Base-by-base conservation (phyloP, 441 rosid genomes). In the Gossypium trilobum region DNA sequence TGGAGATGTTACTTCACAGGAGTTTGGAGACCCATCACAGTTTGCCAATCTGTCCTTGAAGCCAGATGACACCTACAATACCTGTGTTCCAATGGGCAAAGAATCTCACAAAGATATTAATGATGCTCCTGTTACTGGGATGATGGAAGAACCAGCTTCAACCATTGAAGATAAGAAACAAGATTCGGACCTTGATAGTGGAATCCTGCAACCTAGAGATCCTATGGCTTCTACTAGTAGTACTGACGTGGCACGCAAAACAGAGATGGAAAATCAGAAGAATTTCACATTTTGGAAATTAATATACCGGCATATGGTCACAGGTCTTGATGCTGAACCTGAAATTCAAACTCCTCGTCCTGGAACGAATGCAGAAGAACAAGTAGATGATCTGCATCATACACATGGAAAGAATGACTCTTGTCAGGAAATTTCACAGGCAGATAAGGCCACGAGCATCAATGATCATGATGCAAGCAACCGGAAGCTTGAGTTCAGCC, bases 231-330 rank as follows among this genome's bases (percentile, higher is more conserved):
- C 79, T 55, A 55, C 75, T 51, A 60, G 4, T 48, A 57, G 50
- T 39, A 27, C 42, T 31, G 72, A 71, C 48, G 75, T 4, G 68
- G 42, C 59, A 23, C 20, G 20, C 17, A 73, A 58, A 56, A 31
- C 63, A 5, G 79, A 77, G 14, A 60, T 31, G 68, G 89, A 79
- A 74, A 77, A 78, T 71, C 80, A 75, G 59, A 84, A 78, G 61
- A 79, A 80, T 17, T 52, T 57, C 36, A 74, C 77, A 51, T 58
- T 85, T 69, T 84, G 87, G 95, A 61, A 67, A 66, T 36, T 81
- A 68, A 77, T 86, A 73, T 86, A 84, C 80, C 83, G 75, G 74
- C 78, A 85, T 51, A 82, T 86, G 91, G 89, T 68, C 78, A 77
- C 85, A 9, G 83, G 84, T 60, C 79, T 78, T n/a, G 83, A 80